Evolutionary conservation across 495 filamentous ascomycete species (phyloP).

Genomic region (Trichoderma orchidacearum): DNA sequence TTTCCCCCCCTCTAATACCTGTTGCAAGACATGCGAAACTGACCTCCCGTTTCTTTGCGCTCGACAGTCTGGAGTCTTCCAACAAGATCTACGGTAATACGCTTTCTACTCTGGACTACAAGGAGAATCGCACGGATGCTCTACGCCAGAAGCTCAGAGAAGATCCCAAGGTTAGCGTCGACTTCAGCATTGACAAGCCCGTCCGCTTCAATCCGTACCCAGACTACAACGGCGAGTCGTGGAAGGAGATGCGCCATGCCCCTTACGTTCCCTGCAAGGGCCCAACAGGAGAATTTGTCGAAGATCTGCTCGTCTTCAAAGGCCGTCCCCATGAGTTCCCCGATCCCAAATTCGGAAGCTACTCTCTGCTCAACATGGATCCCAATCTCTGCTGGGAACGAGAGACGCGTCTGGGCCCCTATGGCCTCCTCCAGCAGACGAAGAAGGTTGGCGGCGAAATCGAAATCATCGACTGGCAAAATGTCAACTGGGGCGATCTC

Average conservation of each 20-base stretch:
- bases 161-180: constrained; percentile 6
- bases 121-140: constrained; percentile 10
- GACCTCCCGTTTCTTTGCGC: background rate
- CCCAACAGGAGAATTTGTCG: constrained; percentile 13
- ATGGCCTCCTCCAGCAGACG: constrained; percentile 45
- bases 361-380: constrained; percentile 56
- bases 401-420: constrained; percentile 70
- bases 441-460: constrained; percentile 17
- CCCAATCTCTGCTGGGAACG: constrained; percentile 86
- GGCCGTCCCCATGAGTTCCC: constrained; percentile 62
- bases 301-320: constrained; percentile 30
- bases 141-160: constrained; percentile 13
- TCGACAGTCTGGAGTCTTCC: background rate
- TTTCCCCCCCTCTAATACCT: background rate
- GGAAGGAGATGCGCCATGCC: constrained; percentile 12
- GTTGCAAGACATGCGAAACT: background rate
- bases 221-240: constrained; percentile 24
- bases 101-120: constrained; percentile 21
- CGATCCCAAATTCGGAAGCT: constrained; percentile 65
- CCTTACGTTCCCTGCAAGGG: constrained; percentile 22
- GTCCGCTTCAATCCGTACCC: constrained; percentile 36
- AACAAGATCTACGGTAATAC: constrained; percentile 30
- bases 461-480: constrained; percentile 44
- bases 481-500: constrained; percentile 55
- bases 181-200: constrained; percentile 15